phyloP scores from a whole-genome alignment of 2,329 filamentous ascomycete species.

The Talaromyces verruculosus region DNA sequence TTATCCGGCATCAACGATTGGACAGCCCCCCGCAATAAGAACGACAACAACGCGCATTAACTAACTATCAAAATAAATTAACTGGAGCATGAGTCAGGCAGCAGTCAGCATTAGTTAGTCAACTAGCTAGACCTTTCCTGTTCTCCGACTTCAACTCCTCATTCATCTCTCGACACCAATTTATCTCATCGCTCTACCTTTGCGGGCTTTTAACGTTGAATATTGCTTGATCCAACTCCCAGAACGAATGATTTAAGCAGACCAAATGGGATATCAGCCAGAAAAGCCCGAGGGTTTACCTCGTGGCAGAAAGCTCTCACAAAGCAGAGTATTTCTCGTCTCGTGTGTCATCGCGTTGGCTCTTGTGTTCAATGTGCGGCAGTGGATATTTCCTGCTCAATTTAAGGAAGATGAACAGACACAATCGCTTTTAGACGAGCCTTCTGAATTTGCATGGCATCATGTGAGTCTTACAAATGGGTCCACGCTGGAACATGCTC shows the following conservation, averaged over 20 bases:
- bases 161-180: background rate
- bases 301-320: background rate
- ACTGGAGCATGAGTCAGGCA: background rate
- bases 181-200: background rate
- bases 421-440: background rate
- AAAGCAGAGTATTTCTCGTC: background rate
- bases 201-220: background rate
- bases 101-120: background rate
- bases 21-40: background rate
- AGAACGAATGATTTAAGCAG: background rate
- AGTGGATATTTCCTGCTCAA: background rate
- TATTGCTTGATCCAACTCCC: background rate
- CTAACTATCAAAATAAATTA: background rate
- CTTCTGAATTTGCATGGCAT: slow-evolving; percentile 13
- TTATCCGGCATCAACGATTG: slow-evolving; percentile 2
- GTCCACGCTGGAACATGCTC: background rate
- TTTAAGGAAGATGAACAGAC: background rate
- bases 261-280: background rate
- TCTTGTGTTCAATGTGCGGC: background rate
- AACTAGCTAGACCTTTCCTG: background rate
- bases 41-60: background rate
- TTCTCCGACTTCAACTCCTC: background rate
- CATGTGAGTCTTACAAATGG: slow-evolving; percentile 1
- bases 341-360: background rate
- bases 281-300: background rate